Base-by-base conservation (phyloP, 2,329 filamentous ascomycete genomes). In the Phialophora tarda region DNA sequence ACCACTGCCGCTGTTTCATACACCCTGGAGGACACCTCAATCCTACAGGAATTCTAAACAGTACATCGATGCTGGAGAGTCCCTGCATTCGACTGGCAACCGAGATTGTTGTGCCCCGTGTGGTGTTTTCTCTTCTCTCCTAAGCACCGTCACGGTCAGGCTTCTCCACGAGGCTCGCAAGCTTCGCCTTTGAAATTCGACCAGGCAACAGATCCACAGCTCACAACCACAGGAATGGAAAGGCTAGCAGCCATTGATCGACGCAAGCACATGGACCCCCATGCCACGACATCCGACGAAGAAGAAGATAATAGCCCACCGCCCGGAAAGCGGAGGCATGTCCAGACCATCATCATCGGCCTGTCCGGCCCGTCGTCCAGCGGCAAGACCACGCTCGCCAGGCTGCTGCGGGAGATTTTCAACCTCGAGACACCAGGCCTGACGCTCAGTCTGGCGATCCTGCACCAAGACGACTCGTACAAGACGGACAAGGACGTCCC, bases 401-500 rank as follows among this genome's bases (percentile, higher is more conserved):
- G 94, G 2, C 84, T 97, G 12, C 83, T 99, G 21, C 88, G 92
- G 65, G 88, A 91, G 75, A 89, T 96, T 71, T 93, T 97, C 74
- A 89, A 89, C 8, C 71, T 74, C 12, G 53, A 65, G 11, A 5
- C 14, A 14, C 26, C 32, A 10, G 24, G 47, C n/a, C 61, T 59
- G 44, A 65, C 56, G 26, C 7, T 68, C 24, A 68, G 34, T 14
- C 78, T 26, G 17, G 94, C 93, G 75, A 91, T 98, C 74, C 84
- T 99, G 24, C 95, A 99, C 77, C 88, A 97, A 77, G 95, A 99
- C 81, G 95, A 99, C 78, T 99, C 98, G 77, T 99, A 97, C 81
- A 88, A 88, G 71, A 83, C 91, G 0, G 94, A 68, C 47, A 80
- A 85, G 32, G 85, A 92, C 69, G 81, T 83, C 61, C 82, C 82